Percentiles rank a stretch among this genome's conserved stretches.
Conservation (phyloP, 225 moss, liverwort and hornwort genomes). For the Ulota crispa region DNA sequence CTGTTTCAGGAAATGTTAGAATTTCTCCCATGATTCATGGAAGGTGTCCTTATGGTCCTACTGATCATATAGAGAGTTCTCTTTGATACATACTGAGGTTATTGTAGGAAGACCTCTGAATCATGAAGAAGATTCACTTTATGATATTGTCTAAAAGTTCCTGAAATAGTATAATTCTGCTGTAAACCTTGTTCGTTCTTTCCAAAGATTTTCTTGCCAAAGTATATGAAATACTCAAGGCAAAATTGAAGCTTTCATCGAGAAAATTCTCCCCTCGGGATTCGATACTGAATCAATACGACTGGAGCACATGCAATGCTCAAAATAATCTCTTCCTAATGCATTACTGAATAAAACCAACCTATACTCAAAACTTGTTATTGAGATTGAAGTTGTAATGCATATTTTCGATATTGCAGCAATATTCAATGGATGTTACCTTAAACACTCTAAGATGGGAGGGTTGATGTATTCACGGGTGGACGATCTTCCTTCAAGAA, state of each 20-base stretch:
- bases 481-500: constrained; percentile 78
- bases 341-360: too few species aligned
- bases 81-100: not conserved
- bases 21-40: not conserved
- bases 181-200: not conserved
- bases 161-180: not conserved
- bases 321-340: too few species aligned
- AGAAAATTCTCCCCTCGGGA: too few species aligned
- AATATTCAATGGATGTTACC: constrained; percentile 14
- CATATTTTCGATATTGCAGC: too few species aligned
- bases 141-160: not conserved
- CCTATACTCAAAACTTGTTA: too few species aligned
- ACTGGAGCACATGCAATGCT: too few species aligned
- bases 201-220: not conserved
- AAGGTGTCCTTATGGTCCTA: not conserved
- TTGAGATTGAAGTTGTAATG: too few species aligned
- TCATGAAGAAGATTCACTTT: not conserved
- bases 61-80: not conserved
- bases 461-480: constrained; percentile 54
- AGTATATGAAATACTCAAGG: not conserved
- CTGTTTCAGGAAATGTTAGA: not conserved
- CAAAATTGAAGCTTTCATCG: not conserved
- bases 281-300: too few species aligned
- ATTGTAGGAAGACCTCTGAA: not conserved
- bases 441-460: constrained; percentile 60